These are phyloP conservation scores for Sclerotinia minor DNA, from an alignment of 2,329 filamentous ascomycete genomes.

Conservation along the genomic window DNA sequence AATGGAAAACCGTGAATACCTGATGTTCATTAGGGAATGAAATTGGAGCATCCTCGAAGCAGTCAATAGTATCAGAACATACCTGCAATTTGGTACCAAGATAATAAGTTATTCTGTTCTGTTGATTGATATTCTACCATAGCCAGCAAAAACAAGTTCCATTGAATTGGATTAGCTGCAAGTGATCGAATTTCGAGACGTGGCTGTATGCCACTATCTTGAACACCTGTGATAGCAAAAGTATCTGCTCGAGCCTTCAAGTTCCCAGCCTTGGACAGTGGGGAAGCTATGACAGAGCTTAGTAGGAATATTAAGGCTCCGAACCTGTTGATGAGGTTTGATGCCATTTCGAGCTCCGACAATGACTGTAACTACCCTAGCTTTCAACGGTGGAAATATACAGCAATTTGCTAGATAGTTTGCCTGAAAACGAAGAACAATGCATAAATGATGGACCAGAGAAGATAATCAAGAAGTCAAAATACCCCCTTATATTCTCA, in stretches of 20 bases:
- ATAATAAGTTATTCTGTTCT: conserved; percentile 63
- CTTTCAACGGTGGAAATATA: neutral
- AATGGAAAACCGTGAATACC: conserved; percentile 23
- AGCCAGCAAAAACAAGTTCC: conserved; percentile 74
- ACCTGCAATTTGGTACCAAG: conserved; percentile 79
- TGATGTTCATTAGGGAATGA: neutral
- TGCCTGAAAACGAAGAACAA: neutral
- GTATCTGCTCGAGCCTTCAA: conserved; percentile 12
- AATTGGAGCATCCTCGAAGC: neutral
- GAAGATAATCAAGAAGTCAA: neutral
- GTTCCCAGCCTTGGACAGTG: neutral
- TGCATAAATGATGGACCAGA: neutral
- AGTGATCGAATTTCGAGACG: conserved; percentile 69
- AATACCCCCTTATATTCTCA: neutral
- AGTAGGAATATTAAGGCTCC: neutral
- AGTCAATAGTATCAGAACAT: conserved; percentile 14
- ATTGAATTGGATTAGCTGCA: conserved; percentile 58
- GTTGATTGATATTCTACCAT: conserved; percentile 66
- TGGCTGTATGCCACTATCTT: conserved; percentile 34
- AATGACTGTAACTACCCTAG: neutral
- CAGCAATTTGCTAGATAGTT: neutral
- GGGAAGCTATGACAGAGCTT: conserved; percentile 11
- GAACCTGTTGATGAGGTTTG: conserved; percentile 8
- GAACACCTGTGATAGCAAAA: conserved; percentile 22
- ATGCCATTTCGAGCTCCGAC: neutral